Base-by-base conservation (phyloP, 176 grass and related monocot genomes). In the Urochloa ruziziensis region DNA sequence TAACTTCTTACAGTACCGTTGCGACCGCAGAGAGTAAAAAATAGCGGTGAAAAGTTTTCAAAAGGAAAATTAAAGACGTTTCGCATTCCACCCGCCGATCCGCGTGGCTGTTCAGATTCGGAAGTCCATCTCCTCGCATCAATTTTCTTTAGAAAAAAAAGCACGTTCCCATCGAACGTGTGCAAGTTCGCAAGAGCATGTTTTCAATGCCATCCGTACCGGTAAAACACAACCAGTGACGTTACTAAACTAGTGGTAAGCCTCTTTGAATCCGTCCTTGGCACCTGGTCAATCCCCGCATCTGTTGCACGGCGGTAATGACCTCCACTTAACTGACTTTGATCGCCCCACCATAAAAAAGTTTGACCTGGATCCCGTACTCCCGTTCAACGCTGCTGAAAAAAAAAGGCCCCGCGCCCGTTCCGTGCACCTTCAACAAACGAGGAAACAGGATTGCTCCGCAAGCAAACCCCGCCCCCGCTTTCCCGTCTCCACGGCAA, bases 391-490 rank as follows among this genome's bases (percentile, higher is more conserved):
- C 68, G 24, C 40, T 47, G 68, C 30, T 6, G n/a, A 15, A n/a
- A 29, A 61, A 36, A 44, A 44, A 44, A 44, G 14, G 10, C 23
- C 5, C 12, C 30, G 3, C 43, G 16, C 32, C 70, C 48, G 40
- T 87, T 60, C 71, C 85, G 44, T 69, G 79, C 79, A 32, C 48
- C 71, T 36, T 60, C 71, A 82, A 69, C 78, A 60, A 76, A 51
- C 62, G 18, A 16, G 70, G 4, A 34, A 52, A 6, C 52, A 51
- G 13, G 62, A 33, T 82, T 77, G 62, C 1, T n/a, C 12, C 23
- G 51, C 79, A 82, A 82, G 71, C 35, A 87, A 82, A 16, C 71
- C 28, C 40, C 5, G n/a, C 0, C 53, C 32, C 6, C 40, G 70
- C 69, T 77, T 62, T 81, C 35, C 47, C 37, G 32, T 54, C 40